These are phyloP conservation scores for Alternaria novae-zelandiae DNA, from an alignment of 2,329 filamentous ascomycete genomes.

Conservation along the genomic window DNA sequence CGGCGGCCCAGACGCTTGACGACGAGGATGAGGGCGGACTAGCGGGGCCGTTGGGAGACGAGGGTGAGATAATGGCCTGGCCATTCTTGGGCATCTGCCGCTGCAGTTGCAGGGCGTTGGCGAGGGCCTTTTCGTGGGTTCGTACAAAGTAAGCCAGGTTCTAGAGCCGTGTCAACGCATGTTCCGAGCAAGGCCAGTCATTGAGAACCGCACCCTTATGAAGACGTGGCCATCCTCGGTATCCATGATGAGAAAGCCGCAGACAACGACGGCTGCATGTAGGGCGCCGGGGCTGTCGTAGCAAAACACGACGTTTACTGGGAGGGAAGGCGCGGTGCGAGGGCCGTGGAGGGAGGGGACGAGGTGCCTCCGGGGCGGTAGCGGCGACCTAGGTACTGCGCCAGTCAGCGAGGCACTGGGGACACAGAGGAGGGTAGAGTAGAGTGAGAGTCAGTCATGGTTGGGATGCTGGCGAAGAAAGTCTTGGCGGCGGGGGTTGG, in stretches of 20 bases:
- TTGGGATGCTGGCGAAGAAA: conserved; percentile 16
- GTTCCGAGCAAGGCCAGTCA: not conserved
- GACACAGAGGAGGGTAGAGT: conserved; percentile 1
- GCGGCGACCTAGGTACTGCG: conserved; percentile 28
- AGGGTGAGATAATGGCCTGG: conserved; percentile 53
- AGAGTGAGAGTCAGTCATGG: conserved; percentile 11
- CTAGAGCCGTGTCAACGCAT: conserved; percentile 58
- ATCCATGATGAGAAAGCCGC: conserved; percentile 64
- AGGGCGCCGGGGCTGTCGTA: conserved; percentile 22
- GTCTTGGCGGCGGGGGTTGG: conserved; percentile 26
- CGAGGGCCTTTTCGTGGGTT: conserved; percentile 95
- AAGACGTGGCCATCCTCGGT: conserved; percentile 90
- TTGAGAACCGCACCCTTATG: conserved; percentile 70
- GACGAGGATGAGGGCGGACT: conserved; percentile 63
- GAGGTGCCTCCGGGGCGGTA: conserved; percentile 28
- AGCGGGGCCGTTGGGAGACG: conserved; percentile 45
- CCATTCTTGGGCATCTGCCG: conserved; percentile 73
- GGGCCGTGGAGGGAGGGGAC: conserved; percentile 19
- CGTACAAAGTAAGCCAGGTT: conserved; percentile 96
- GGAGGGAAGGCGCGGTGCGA: conserved; percentile 12
- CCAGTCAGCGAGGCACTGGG: conserved; percentile 28
- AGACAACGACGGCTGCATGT: conserved; percentile 44
- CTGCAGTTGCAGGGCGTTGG: conserved; percentile 89
- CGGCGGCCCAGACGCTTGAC: conserved; percentile 77
- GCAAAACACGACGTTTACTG: conserved; percentile 5